Base-by-base conservation (phyloP, 164 flowering plant species). In the Vitis cinerea region DNA sequence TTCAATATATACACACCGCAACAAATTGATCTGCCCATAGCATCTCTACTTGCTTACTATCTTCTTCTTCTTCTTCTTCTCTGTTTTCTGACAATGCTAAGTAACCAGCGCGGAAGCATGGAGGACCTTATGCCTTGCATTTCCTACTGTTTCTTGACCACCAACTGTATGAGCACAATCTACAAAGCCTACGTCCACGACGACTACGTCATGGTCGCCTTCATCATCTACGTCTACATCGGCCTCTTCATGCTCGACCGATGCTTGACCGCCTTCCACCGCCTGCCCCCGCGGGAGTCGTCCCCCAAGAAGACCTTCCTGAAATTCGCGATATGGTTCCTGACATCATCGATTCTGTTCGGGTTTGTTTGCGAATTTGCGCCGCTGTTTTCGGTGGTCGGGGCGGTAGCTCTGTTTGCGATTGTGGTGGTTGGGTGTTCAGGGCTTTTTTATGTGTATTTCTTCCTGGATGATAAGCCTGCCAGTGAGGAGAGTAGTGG, bases 261-360 rank as follows among this genome's bases (percentile, higher is more conserved):
- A 0, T 64, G 54, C 49, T 44, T 55, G 4, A 48, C 29, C 9
- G 73, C 56, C n/a, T 19, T 19, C 7, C 17, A 56, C 6, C 52
- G 44, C 14, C 49, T 63, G 37, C 63, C 73, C 5, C 29, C n/a
- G 5, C 2, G 53, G n/a, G 63, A 71, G 55, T 17, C 56, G 14
- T 63, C 73, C 8, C 10, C 13, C 3, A 55, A 29, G 73, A 71
- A 71, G 29, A 11, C 14, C 10, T n/a, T 27, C 12, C 49, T 71
- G 56, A 63, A 57, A n/a, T 3, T 52, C 31, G 54, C 49, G 15
- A 27, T 71, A 1, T 71, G 67, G 68, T 49, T 55, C 6, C 3
- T 62, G 15, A 17, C 67, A 0, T 55, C 67, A 2, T 50, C 59
- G 0, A 47, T 69, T 12, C 11, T 61, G 4, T 62, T 69, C n/a